Percentiles rank a stretch among this genome's conserved stretches.
These are phyloP conservation scores for Coemansia sp. DNA, from an alignment of 192 early-diverging fungal genomes.

Conservation along the genomic window DNA sequence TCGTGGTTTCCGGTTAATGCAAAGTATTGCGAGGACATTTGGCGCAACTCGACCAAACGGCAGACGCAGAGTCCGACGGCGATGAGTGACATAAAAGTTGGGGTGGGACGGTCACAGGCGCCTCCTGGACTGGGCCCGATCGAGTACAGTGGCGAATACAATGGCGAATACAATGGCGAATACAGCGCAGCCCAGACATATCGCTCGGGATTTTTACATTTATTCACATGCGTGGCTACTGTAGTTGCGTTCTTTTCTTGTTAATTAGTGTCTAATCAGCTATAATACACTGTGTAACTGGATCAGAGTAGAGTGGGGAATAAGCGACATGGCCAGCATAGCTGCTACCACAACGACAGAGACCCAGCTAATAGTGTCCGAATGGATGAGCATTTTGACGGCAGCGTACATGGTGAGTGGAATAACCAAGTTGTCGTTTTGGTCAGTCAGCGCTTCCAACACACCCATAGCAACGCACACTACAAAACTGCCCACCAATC, in stretches of 20 bases:
- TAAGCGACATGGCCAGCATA: not conserved
- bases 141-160: not conserved
- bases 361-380: not conserved
- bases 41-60: conserved; percentile 32
- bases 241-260: not conserved
- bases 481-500: conserved; percentile 2
- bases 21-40: conserved; percentile 48
- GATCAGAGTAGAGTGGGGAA: not conserved
- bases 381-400: not conserved
- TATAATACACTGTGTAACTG: not conserved
- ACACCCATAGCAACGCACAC: conserved; percentile 54
- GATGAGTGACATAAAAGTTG: conserved; percentile 26
- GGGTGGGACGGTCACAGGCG: conserved; percentile 17
- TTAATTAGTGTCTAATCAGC: not conserved
- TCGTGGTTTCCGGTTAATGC: conserved; percentile 51
- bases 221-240: too few relatives aligned
- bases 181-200: too few relatives aligned
- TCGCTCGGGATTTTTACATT: too few relatives aligned
- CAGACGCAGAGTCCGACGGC: conserved; percentile 28
- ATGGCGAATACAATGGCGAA: too few relatives aligned
- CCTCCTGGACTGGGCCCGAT: conserved; percentile 28
- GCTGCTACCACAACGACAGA: not conserved
- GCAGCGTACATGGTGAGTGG: conserved; percentile 72
- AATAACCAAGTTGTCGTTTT: conserved; percentile 95
- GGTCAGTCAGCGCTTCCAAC: conserved; percentile 83